These are phyloP conservation scores for Zygosaccharomyces bisporus DNA, from an alignment of 805 yeast species.

Conservation along the genomic window DNA sequence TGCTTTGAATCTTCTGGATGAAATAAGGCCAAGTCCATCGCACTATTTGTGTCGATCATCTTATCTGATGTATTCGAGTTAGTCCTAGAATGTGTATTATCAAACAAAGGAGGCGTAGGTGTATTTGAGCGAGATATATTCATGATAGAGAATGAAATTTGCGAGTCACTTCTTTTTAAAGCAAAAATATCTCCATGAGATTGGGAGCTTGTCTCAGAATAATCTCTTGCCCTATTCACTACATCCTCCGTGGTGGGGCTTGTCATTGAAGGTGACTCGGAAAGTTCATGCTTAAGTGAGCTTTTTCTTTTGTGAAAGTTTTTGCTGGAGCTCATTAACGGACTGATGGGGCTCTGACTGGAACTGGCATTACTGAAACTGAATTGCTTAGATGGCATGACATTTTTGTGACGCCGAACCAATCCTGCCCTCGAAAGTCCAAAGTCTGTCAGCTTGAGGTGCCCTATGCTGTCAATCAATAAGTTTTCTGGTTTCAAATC, in stretches of 20 bases:
- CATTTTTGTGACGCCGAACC: constrained; percentile 65
- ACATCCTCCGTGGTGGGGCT: constrained; percentile 2
- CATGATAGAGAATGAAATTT: constrained; percentile 27
- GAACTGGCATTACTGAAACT: constrained; percentile 11
- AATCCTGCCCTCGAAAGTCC: constrained; percentile 90
- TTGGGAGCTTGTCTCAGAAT: constrained; percentile 21
- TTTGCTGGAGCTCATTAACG: not conserved
- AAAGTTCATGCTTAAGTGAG: constrained; percentile 8
- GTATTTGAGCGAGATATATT: constrained; percentile 31
- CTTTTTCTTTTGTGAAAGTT: constrained; percentile 9
- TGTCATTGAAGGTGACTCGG: constrained; percentile 6
- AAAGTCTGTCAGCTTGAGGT: constrained; percentile 89
- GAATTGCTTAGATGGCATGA: constrained; percentile 10
- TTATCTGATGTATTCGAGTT: constrained; percentile 36
- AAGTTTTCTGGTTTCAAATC: constrained; percentile 95
- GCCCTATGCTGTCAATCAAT: constrained; percentile 81
- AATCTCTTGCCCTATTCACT: constrained; percentile 13
- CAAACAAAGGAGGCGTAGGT: constrained; percentile 23
- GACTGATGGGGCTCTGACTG: constrained; percentile 10
- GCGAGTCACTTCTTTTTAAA: constrained; percentile 32
- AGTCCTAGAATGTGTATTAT: constrained; percentile 25
- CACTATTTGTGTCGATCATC: constrained; percentile 14
- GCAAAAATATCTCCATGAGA: constrained; percentile 24
- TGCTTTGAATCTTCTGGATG: constrained; percentile 61
- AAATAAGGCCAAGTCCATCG: constrained; percentile 56